phyloP scores from a whole-genome alignment of 305 asterid genomes.

The Solanum hybrid region DNA sequence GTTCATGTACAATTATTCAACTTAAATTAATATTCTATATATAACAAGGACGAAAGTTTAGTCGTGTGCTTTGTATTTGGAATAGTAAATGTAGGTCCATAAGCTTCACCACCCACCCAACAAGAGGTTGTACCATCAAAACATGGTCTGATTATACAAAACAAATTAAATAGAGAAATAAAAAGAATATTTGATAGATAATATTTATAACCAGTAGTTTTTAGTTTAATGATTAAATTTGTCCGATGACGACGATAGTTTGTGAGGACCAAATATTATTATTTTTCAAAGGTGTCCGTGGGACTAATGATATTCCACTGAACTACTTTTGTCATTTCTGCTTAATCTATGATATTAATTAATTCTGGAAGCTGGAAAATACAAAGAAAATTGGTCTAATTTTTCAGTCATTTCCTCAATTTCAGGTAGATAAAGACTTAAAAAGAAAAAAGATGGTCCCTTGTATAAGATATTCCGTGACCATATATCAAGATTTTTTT shows the following conservation, averaged over 20 bases:
- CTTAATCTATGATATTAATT: not conserved
- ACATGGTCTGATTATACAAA: slow-evolving; percentile 23
- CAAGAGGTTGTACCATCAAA: slow-evolving; percentile 35
- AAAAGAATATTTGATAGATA: not conserved
- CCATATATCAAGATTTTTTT: not conserved
- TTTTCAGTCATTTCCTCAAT: not conserved
- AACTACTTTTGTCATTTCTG: not conserved
- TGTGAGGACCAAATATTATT: not conserved
- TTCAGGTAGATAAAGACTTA: not conserved
- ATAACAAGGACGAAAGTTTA: not conserved
- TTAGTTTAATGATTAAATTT: not conserved
- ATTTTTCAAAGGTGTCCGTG: not conserved
- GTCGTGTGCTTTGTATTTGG: not conserved
- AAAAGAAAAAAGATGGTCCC: not conserved
- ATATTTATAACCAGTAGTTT: not conserved
- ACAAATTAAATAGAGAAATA: not conserved
- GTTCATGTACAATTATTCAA: not conserved
- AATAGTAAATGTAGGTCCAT: not conserved
- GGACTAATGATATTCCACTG: not conserved
- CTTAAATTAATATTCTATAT: not conserved
- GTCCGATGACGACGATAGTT: not conserved
- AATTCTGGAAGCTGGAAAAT: not conserved
- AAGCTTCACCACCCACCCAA: slow-evolving; percentile 17
- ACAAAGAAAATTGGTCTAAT: not conserved
- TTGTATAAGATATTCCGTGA: not conserved